Conservation (phyloP, 306 rosid species). For the Rosa multiflora region DNA sequence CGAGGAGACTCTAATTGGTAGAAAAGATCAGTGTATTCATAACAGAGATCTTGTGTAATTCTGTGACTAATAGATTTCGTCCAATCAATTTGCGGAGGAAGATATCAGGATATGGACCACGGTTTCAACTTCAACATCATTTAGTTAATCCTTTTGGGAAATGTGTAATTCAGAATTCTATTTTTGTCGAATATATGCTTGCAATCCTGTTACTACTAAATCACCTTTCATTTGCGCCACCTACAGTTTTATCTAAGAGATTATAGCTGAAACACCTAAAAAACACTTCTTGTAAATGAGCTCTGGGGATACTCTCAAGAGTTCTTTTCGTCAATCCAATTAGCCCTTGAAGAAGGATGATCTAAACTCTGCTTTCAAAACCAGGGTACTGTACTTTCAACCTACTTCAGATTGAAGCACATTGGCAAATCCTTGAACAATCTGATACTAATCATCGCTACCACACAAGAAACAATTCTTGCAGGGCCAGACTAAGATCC, state of each 20-base stretch:
- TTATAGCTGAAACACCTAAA: background rate
- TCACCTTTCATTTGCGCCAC: background rate
- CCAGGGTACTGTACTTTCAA: background rate
- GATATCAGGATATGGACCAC: background rate
- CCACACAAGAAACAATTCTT: background rate
- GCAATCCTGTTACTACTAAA: background rate
- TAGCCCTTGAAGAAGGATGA: background rate
- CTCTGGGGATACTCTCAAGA: background rate
- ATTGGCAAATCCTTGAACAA: background rate
- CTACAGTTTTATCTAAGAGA: background rate
- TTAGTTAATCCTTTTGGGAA: background rate
- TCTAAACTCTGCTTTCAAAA: background rate
- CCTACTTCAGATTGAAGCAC: background rate
- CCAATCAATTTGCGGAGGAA: background rate
- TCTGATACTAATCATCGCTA: background rate
- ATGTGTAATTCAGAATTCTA: background rate
- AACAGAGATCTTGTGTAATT: background rate
- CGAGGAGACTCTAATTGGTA: background rate
- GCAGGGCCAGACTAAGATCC: background rate
- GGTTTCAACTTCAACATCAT: background rate
- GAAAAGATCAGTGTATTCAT: background rate
- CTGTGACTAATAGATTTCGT: background rate
- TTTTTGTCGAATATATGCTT: too few relatives aligned
- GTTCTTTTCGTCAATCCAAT: too few relatives aligned
- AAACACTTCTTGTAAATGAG: background rate